Evolutionary conservation across 1,139 yeast species (phyloP), one percentile per base, ranked within the genome.

Genomic region (Pichia sp.): DNA sequence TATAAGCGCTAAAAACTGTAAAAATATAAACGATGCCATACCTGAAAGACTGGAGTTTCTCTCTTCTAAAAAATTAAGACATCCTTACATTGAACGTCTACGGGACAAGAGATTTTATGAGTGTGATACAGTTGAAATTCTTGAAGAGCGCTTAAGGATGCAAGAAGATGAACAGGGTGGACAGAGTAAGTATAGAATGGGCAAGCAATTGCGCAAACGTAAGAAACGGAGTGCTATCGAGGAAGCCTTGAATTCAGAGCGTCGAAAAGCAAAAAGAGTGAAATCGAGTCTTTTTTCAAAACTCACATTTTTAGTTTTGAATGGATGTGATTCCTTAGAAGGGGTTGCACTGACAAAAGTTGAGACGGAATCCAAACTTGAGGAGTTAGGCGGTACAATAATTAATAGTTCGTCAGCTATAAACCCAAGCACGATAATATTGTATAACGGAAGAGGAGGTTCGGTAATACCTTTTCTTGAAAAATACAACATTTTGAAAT

Each of bases 51-150:
- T 6, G 8, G 69, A 72, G 4, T 88, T 78, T 56, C 79, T 80
- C 1, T 77, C 81, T 0, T 84, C 81, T 0, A 70, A 82, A 4
- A 85, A 96, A 0, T 66, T 92, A 29, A 77, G 87, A 52, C 84
- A 85, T 54, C 85, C 92, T 34, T 7, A 7, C 8, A 7, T 34
- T 23, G 6, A 9, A 16, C 11, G 8, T 23, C 7, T 34, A 11
- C 63, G 97, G 41, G 97, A 92, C 58, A 87, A 86, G 55, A 68
- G 66, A 43, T 71, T 77, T 64, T 66, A 65, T 16, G 77, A 76
- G 16, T 72, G 85, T 36, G 67, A 82, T 36, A 74, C 87, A 3
- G 54, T 81, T 11, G 70, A 69, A 29, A 87, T 8, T 11, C 10
- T 31, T 8, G 23, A 16, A 16, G 23, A 16, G 23, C 23, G 23